Evolutionary conservation across 2,329 filamentous ascomycete species (phyloP).

Genomic region (Diatrype stigma): DNA sequence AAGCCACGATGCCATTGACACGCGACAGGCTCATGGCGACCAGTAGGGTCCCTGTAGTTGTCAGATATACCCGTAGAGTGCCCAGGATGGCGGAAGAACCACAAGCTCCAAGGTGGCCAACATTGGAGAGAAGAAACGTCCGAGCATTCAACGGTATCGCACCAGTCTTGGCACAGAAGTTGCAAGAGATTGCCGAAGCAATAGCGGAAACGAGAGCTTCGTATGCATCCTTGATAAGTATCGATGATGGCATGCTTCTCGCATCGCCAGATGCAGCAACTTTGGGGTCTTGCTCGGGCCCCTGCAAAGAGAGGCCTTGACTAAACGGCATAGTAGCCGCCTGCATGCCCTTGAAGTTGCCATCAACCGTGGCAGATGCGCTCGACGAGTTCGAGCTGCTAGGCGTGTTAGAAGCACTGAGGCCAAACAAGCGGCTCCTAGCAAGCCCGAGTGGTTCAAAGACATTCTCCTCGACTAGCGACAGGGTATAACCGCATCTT

Average conservation of each 20-base stretch:
- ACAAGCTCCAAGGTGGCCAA: slow-evolving; percentile 24
- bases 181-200: slow-evolving; percentile 44
- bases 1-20: slow-evolving; percentile 42
- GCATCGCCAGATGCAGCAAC: slow-evolving; percentile 24
- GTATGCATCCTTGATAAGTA: slow-evolving; percentile 42
- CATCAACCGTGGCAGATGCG: slow-evolving; percentile 35
- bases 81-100: slow-evolving; percentile 36
- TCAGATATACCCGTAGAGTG: slow-evolving; percentile 51
- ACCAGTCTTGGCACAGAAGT: slow-evolving; percentile 44
- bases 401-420: slow-evolving; percentile 40
- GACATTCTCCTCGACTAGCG: slow-evolving; percentile 43
- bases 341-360: slow-evolving; percentile 27
- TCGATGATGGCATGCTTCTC: slow-evolving; percentile 28
- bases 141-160: slow-evolving; percentile 51
- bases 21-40: slow-evolving; percentile 45
- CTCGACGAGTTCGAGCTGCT: slow-evolving; percentile 40
- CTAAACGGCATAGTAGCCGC: slow-evolving; percentile 24
- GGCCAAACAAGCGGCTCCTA: slow-evolving; percentile 37
- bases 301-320: slow-evolving; percentile 14
- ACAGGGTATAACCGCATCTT: slow-evolving; percentile 40
- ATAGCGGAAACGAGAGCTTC: slow-evolving; percentile 52
- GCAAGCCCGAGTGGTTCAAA: slow-evolving; percentile 47
- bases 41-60: slow-evolving; percentile 51
- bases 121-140: slow-evolving; percentile 43
- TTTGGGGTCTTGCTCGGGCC: slow-evolving; percentile 29